Evolutionary conservation across 345 rosid genomes (phyloP).

Genomic region (Durio zibethinus): DNA sequence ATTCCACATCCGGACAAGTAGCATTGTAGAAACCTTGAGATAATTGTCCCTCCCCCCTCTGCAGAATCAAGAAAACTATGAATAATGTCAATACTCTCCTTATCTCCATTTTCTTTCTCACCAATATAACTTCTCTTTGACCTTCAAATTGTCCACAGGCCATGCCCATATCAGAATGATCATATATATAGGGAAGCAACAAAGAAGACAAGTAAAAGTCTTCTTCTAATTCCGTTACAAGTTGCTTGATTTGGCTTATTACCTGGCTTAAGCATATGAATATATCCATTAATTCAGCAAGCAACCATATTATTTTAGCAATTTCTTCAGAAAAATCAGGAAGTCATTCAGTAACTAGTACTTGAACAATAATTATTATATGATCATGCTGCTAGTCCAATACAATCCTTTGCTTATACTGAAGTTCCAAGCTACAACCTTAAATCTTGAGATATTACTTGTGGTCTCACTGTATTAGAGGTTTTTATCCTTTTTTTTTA

Average conservation of each 20-base stretch:
- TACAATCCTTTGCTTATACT: neutral
- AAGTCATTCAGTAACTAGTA: neutral
- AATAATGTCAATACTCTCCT: slow-evolving; percentile 15
- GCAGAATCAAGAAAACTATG: slow-evolving; percentile 22
- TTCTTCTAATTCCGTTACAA: neutral
- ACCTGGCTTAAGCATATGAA: neutral
- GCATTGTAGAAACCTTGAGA: slow-evolving; percentile 47
- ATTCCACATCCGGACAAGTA: slow-evolving; percentile 66
- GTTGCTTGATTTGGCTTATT: neutral
- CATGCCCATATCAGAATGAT: neutral
- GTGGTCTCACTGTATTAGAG: neutral
- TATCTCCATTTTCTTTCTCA: slow-evolving; percentile 11
- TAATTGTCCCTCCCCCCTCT: slow-evolving; percentile 42
- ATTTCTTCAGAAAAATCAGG: neutral
- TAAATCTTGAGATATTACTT: neutral
- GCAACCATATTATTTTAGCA: neutral
- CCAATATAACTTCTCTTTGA: neutral
- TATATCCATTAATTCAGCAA: neutral
- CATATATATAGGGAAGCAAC: neutral
- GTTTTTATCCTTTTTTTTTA: neutral
- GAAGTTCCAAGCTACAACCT: no score
- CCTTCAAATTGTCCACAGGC: neutral
- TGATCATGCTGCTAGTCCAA: neutral
- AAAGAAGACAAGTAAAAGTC: neutral
- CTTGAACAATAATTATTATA: no score